Evolutionary conservation across 2,329 filamentous ascomycete genomes (phyloP).

Genomic region (Zymoseptoria ardabiliae): DNA sequence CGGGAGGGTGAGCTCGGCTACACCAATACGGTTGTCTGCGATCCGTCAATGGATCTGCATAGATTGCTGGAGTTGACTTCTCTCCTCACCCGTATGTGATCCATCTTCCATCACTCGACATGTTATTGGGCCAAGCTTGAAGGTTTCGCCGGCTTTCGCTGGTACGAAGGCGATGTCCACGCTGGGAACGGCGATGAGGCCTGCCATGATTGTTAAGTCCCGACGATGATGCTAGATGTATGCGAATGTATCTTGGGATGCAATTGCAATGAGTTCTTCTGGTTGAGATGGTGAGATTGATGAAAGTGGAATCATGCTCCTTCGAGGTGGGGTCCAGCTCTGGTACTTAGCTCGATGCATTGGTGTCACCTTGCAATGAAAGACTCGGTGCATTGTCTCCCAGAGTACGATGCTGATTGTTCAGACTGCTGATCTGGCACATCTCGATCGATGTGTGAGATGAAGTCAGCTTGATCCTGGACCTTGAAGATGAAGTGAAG

Average conservation of each 20-base stretch:
- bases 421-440: neutral
- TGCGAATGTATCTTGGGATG: too few relatives aligned
- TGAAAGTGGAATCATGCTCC: neutral
- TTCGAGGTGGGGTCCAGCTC: neutral
- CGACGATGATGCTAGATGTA: neutral
- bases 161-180: conserved; percentile 44
- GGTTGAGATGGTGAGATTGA: neutral
- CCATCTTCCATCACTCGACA: conserved; percentile 48
- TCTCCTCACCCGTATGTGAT: conserved; percentile 40
- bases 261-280: neutral
- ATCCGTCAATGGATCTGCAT: neutral
- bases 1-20: conserved; percentile 44
- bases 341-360: neutral
- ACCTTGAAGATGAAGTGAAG: neutral
- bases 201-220: conserved; percentile 10
- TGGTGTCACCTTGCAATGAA: neutral
- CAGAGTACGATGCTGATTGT: neutral
- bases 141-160: conserved; percentile 41
- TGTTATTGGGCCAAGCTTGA: conserved; percentile 44
- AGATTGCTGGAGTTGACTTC: too few relatives aligned
- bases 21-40: conserved; percentile 42
- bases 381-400: neutral
- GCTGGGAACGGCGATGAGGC: conserved; percentile 32
- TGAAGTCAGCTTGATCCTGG: too few relatives aligned
- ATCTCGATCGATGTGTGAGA: neutral